A percentile compares a stretch with the other conserved stretches of the same genome.
Evolutionary conservation across 169 alveolate genomes (phyloP).

Genomic region (Plasmodium yoelii): DNA sequence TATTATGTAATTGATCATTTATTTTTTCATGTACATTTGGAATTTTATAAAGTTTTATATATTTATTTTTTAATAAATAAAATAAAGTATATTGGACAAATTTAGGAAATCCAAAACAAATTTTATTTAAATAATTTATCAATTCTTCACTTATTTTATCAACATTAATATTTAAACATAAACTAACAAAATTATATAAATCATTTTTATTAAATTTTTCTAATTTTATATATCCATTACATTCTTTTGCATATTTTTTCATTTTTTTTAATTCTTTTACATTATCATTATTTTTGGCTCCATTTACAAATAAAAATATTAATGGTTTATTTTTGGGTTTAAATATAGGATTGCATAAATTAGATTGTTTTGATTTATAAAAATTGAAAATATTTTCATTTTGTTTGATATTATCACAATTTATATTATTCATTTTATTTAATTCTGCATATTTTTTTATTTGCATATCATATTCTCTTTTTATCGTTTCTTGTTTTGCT

Average conservation of each 20-base stretch:
- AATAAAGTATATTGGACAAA: constrained; percentile 78
- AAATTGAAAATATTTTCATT: neutral
- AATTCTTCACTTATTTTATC: constrained; percentile 66
- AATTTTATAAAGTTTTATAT: constrained; percentile 14
- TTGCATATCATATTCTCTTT: neutral
- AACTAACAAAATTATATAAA: constrained; percentile 75
- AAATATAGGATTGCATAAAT: constrained; percentile 72
- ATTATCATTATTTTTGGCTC: constrained; percentile 27
- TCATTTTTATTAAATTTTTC: constrained; percentile 59
- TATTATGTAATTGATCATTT: neutral
- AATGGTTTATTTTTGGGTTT: constrained; percentile 72
- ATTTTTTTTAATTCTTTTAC: constrained; percentile 53
- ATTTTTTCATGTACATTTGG: too few species aligned
- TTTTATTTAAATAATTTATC: constrained; percentile 77
- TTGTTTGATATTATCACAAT: neutral
- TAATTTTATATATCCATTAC: constrained; percentile 78
- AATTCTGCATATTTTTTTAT: constrained; percentile 9
- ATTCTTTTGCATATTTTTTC: constrained; percentile 78
- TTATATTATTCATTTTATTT: too few species aligned
- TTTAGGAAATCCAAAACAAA: constrained; percentile 81
- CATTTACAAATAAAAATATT: constrained; percentile 57
- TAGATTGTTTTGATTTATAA: constrained; percentile 37
- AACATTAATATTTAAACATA: constrained; percentile 56
- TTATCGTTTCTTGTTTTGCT: constrained; percentile 15
- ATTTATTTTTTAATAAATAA: constrained; percentile 72